Evolutionary conservation across 306 rosid species (phyloP), one percentile per base, ranked within the genome.

Genomic region (Vigna mungo): DNA sequence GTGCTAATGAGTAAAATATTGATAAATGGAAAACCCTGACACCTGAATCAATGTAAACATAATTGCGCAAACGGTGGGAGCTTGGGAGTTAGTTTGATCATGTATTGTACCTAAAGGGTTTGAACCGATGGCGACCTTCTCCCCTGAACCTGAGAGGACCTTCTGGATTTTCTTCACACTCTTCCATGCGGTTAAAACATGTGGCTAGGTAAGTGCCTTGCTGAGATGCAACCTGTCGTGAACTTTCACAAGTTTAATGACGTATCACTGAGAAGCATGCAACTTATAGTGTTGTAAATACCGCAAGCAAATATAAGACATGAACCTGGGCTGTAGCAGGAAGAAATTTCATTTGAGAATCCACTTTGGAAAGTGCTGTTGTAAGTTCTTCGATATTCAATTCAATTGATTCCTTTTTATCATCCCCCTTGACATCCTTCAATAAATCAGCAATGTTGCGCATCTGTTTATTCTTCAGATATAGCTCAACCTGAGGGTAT

Each of bases 291-390:
- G 17, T 2, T 64, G 46, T 12, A 48, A 27, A 43, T 49, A n/a
- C 10, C 23, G 55, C 20, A 41, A 18, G 65, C 47, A 59, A 34
- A 80, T 27, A 48, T 43, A 41, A 0, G 41, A 20, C 72, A 43
- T 39, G 43, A 71, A 95, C 98, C 98, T 95, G 99, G 4, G 92
- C 99, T 3, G 99, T 95, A 66, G 99, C 99, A 18, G 99, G 98
- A 77, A 95, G 97, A 68, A 83, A 78, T 84, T 95, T 95, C 99
- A 92, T 92, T 80, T 89, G 90, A 70, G 97, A 95, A 83, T 95
- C 99, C 82, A 95, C 99, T 52, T 89, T 84, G 64, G 99, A 92
- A 82, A 95, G 93, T 53, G 97, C 89, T 20, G 85, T 60, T 83
- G 92, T 95, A 71, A 95, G 78, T 44, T 91, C 91, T 78, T 95